Evolutionary conservation across 768 basidiomycete genomes (phyloP), one percentile per base, ranked within the genome.

Genomic region (Leccinum arenicola): DNA sequence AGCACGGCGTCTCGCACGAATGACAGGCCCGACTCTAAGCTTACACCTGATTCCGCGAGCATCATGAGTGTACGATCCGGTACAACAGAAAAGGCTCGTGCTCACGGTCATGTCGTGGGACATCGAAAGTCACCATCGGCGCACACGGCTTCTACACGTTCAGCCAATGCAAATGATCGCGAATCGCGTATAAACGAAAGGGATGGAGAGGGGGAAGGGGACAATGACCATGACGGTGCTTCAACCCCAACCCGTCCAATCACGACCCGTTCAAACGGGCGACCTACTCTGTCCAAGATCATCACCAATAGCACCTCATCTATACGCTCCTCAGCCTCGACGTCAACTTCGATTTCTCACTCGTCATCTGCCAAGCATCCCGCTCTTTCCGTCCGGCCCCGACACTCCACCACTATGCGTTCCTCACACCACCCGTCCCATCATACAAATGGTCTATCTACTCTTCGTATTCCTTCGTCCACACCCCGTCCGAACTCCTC

Each of bases 1-100:
- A 71, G 70, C 51, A 72, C 70, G 9, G 36, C 59, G 57, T 63
- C 67, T 10, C 64, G 67, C 6, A 60, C 60, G 17, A 61, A 66
- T n/a, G 76, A 77, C 33, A 71, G 85, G 17, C 89, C 89, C 3
- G 89, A 91, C 63, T 90, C 88, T 6, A 90, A 91, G 66, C 76
- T 90, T 9, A 87, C 86, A 3, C 87, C 87, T 3, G 77, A 74
- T 38, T 67, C 70, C 36, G 64, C 65, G 27, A 73, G 72, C 8
- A 35, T 66, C 50, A 61, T 49, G 27, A 74, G 73, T 7, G 58
- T 61, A 27, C 66, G 72, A 45, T 64, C 66, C n/a, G 64, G 67
- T 54, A 33, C 55, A 4, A 64, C 64, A 6, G 71, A 71, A 35
- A 74, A 68, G 47, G 63, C 54, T 11, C 64, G 62, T 25, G 59